A percentile compares a stretch with the other conserved stretches of the same genome.
These are phyloP conservation scores for Ramularia endophylla DNA, from an alignment of 2,329 filamentous ascomycete species.

Conservation along the genomic window DNA sequence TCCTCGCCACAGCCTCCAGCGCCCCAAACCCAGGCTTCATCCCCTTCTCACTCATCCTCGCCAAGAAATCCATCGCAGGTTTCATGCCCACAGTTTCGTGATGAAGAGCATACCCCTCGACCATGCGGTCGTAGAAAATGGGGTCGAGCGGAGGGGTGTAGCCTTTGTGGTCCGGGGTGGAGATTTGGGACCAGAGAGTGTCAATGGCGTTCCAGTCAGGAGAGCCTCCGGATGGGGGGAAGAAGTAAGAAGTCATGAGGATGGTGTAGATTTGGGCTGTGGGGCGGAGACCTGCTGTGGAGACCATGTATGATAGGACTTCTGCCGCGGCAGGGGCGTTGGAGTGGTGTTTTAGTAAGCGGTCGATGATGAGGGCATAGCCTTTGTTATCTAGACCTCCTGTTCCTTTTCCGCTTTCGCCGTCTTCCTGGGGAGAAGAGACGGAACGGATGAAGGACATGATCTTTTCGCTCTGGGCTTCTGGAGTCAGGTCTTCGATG, in stretches of 20 bases:
- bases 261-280: conserved; percentile 68
- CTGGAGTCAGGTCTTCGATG: conserved; percentile 37
- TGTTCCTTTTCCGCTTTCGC: conserved; percentile 43
- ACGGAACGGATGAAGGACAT: conserved; percentile 56
- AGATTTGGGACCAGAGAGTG: conserved; percentile 48
- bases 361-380: conserved; percentile 66
- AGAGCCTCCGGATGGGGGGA: conserved; percentile 32
- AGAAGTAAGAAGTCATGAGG: conserved; percentile 62
- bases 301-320: conserved; percentile 58
- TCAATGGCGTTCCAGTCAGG: conserved; percentile 58
- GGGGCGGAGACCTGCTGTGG: conserved; percentile 44
- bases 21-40: conserved; percentile 39
- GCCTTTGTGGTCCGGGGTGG: conserved; percentile 25
- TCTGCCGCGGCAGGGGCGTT: conserved; percentile 50
- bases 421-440: conserved; percentile 41
- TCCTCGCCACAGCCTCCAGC: conserved; percentile 33
- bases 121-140: conserved; percentile 63
- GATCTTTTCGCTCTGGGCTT: conserved; percentile 49
- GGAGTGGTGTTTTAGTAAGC: conserved; percentile 47
- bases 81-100: conserved; percentile 42
- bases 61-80: conserved; percentile 39
- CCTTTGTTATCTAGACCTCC: conserved; percentile 51
- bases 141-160: conserved; percentile 38
- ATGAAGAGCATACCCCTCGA: conserved; percentile 57
- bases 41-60: conserved; percentile 34